Percentiles rank a stretch among this genome's conserved stretches.
phyloP scores from a whole-genome alignment of 768 basidiomycete genomes.

The Postia placenta region DNA sequence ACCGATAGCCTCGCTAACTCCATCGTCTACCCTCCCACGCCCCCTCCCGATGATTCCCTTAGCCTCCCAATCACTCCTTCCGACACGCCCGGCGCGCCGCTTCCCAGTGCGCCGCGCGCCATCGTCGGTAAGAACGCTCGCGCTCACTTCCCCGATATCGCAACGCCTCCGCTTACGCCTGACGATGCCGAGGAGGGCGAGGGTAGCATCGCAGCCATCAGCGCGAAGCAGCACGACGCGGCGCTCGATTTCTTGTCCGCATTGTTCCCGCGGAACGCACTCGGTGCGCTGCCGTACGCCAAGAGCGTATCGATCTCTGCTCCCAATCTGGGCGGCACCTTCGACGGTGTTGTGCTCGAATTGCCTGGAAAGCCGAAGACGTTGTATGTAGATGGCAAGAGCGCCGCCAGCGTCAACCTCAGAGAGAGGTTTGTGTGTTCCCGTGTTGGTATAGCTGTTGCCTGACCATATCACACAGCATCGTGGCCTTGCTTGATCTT shows the following conservation, averaged over 20 bases:
- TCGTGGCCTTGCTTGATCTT: conserved; percentile 82
- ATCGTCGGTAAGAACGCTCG: conserved; percentile 16
- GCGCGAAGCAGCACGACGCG: conserved; percentile 46
- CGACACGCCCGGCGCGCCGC: conserved; percentile 10
- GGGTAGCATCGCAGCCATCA: conserved; percentile 34
- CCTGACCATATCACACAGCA: conserved; percentile 36
- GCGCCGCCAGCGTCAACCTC: conserved; percentile 69
- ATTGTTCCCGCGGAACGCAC: conserved; percentile 69
- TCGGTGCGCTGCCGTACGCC: conserved; percentile 63
- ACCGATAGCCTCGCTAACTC: conserved; percentile 20
- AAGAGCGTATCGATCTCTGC: conserved; percentile 70
- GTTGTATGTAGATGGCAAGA: conserved; percentile 82
- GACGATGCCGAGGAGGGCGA: conserved; percentile 51
- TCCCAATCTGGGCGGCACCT: conserved; percentile 59
- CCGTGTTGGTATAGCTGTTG: conserved; percentile 1
- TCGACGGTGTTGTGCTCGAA: conserved; percentile 75
- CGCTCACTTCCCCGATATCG: conserved; percentile 31
- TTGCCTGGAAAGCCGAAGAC: conserved; percentile 67
- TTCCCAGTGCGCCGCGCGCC: conserved; percentile 20
- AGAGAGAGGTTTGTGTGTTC: conserved; percentile 61
- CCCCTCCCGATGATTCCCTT: conserved; percentile 19
- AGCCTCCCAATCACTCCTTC: conserved; percentile 6
- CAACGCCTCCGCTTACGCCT: conserved; percentile 78
- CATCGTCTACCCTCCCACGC: conserved; percentile 25
- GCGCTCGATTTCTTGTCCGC: conserved; percentile 75